A percentile compares a stretch with the other conserved stretches of the same genome.
Conservation (phyloP, 2,329 filamentous ascomycete species). For the Fusarium sp. region DNA sequence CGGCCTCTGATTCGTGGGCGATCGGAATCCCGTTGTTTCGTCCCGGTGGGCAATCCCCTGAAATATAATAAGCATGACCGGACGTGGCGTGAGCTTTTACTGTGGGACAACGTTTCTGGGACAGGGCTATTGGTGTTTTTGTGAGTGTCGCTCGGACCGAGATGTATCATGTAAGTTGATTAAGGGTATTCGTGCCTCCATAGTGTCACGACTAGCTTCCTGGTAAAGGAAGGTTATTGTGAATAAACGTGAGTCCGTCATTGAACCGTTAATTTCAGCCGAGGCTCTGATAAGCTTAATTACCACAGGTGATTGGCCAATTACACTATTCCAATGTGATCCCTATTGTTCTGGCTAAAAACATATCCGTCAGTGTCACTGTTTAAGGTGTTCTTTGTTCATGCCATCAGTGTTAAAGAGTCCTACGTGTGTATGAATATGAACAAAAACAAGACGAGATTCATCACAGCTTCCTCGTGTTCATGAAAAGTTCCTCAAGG, state of each 20-base stretch:
- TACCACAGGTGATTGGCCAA: not conserved
- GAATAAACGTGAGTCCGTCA: not conserved
- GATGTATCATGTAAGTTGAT: not conserved
- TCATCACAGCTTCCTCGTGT: not conserved
- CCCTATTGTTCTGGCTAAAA: not conserved
- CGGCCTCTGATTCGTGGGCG: conserved; percentile 34
- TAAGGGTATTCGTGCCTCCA: not conserved
- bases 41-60: conserved; percentile 17
- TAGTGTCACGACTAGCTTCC: not conserved
- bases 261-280: not conserved
- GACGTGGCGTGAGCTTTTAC: conserved; percentile 3
- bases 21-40: conserved; percentile 11
- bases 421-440: not conserved
- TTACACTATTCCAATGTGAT: not conserved
- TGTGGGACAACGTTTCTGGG: not conserved
- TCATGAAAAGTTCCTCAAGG: not conserved
- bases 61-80: conserved; percentile 13
- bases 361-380: not conserved
- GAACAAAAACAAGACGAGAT: not conserved
- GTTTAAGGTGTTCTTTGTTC: not conserved
- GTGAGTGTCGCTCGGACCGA: not conserved
- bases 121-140: not conserved
- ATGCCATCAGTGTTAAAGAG: not conserved
- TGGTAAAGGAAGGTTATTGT: not conserved
- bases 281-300: not conserved